Percentiles rank a stretch among this genome's conserved stretches.
phyloP scores from a whole-genome alignment of 2,329 filamentous ascomycete genomes.

The Sporothrix globosa region DNA sequence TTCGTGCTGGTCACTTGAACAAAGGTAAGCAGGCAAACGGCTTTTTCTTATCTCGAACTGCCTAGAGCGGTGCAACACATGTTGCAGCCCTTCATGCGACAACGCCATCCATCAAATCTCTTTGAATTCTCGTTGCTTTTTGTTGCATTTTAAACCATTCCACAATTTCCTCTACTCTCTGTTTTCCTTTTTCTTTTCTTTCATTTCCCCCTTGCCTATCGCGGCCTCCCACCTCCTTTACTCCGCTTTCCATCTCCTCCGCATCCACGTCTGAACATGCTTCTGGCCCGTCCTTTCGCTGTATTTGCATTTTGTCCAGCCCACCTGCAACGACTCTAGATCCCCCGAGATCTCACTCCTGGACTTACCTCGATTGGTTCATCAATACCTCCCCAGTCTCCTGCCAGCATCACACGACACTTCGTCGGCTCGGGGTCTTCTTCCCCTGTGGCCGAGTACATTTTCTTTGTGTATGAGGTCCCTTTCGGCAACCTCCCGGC shows the following conservation, averaged over 20 bases:
- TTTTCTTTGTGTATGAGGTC: neutral
- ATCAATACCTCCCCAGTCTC: neutral
- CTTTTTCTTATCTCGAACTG: conserved; percentile 23
- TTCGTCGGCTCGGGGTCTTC: neutral
- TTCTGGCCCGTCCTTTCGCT: conserved; percentile 9
- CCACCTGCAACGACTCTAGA: neutral
- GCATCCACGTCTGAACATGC: conserved; percentile 1
- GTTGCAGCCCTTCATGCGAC: conserved; percentile 7
- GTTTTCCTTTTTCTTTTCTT: neutral
- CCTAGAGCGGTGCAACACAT: conserved; percentile 18
- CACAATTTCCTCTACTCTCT: neutral
- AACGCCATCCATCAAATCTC: conserved; percentile 16
- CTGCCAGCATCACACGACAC: conserved; percentile 25
- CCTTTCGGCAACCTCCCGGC: neutral
- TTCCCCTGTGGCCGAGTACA: conserved; percentile 5
- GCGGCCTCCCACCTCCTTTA: neutral
- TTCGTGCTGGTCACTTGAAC: conserved; percentile 16
- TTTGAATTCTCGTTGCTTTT: conserved; percentile 6
- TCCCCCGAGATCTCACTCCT: conserved; percentile 1
- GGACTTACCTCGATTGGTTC: conserved; percentile 13
- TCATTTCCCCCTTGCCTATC: neutral
- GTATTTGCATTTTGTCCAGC: conserved; percentile 13
- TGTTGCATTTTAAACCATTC: too few relatives aligned
- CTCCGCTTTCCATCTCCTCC: conserved; percentile 7
- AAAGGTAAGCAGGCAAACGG: conserved; percentile 24